These are phyloP conservation scores for Staphylotrichum tortipilum DNA, from an alignment of 495 filamentous ascomycete species.

Conservation along the genomic window DNA sequence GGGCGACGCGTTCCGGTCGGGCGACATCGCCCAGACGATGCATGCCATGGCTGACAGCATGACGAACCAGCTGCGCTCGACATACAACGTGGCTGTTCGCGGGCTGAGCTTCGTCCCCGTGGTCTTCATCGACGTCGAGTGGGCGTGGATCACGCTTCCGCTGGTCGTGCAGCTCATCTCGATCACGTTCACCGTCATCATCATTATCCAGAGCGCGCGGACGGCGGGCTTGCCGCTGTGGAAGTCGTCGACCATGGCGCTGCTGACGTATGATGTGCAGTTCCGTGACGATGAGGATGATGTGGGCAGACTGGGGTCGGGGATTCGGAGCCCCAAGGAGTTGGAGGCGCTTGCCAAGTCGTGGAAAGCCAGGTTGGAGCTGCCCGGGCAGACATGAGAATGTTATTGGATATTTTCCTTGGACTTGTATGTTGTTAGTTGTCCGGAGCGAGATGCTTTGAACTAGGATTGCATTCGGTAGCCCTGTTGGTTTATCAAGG, in stretches of 20 bases:
- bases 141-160: conserved; percentile 9
- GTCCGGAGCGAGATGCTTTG: no score
- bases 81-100: neutral
- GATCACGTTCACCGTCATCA: neutral
- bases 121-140: conserved; percentile 5
- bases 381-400: neutral
- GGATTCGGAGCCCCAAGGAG: neutral
- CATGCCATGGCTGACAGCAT: conserved; percentile 7
- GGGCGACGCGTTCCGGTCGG: conserved; percentile 7
- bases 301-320: neutral
- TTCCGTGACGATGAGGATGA: neutral
- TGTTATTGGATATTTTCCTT: no score
- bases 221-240: conserved; percentile 3
- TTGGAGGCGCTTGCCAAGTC: neutral
- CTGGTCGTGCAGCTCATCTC: conserved; percentile 1
- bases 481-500: no score
- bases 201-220: conserved; percentile 3
- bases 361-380: neutral
- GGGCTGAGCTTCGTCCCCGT: neutral
- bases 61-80: conserved; percentile 7
- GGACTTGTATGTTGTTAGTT: no score
- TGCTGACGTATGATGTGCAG: conserved; percentile 6
- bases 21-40: neutral
- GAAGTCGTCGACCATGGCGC: conserved; percentile 7
- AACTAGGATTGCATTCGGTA: no score